These are phyloP conservation scores for Sugiyamaella castrensis DNA, from an alignment of 1,139 yeast species.

Conservation along the genomic window DNA sequence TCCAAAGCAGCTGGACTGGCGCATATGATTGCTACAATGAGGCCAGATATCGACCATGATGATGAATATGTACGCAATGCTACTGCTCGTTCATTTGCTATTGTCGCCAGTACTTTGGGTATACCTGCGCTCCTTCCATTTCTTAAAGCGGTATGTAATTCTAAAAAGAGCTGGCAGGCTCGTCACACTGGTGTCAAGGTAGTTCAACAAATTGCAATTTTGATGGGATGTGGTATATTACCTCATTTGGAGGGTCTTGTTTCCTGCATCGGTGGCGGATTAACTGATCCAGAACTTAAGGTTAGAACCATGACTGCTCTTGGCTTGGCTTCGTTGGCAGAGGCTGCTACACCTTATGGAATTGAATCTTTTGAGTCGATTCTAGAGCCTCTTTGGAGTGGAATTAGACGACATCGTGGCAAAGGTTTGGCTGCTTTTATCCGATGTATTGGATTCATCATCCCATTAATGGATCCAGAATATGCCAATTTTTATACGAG, in stretches of 20 bases:
- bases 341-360: conserved; percentile 86
- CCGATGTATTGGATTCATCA: conserved; percentile 72
- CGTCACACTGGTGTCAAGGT: conserved; percentile 83
- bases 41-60: conserved; percentile 78
- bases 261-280: conserved; percentile 54
- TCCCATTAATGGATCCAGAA: conserved; percentile 85
- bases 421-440: conserved; percentile 71
- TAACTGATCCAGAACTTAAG: conserved; percentile 68
- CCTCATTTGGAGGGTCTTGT: conserved; percentile 72
- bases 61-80: conserved; percentile 81
- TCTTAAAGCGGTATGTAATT: conserved; percentile 73
- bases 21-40: conserved; percentile 67
- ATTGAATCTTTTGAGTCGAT: conserved; percentile 76
- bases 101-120: conserved; percentile 80
- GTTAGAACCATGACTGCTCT: conserved; percentile 70
- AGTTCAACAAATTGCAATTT: conserved; percentile 69
- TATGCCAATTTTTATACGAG: conserved; percentile 75
- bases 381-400: conserved; percentile 78
- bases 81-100: conserved; percentile 79
- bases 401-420: conserved; percentile 75
- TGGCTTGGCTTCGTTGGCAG: conserved; percentile 75
- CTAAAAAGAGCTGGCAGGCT: conserved; percentile 80
- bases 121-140: conserved; percentile 71
- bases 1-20: conserved; percentile 82
- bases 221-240: conserved; percentile 70